Base-by-base conservation (phyloP, 257 asterid genomes). In the Rehmannia glutinosa region DNA sequence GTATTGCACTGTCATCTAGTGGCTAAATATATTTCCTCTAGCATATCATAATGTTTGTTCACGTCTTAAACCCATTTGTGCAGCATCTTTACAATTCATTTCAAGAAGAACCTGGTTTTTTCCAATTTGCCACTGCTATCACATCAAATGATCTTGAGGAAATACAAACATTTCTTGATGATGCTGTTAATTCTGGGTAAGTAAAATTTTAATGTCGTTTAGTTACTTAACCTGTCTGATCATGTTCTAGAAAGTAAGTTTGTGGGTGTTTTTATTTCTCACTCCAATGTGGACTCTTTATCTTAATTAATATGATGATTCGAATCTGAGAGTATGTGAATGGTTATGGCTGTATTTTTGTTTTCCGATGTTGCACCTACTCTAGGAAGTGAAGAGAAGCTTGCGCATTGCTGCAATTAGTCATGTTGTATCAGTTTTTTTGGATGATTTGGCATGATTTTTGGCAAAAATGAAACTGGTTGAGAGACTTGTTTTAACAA, bases 91-190 rank as follows among this genome's bases (percentile, higher is more conserved):
- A 88, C 76, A 68, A 79, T 67, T 94, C 99, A 53, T 91, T 94
- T 73, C 77, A 81, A 84, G 97, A 91, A 81, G 97, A 88, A 73
- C 69, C 66, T 53, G 91, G 96, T 19, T 83, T 77, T 77, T 74
- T 94, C 46, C 91, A 91, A 76, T 94, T 85, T 78, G 96, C 95
- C 46, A 89, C 95, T 66, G 84, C 94, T 71, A 76, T 85, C 72
- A 71, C 91, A 76, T 94, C 99, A 69, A 85, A 85, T 56, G 97
- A 94, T 79, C 93, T 91, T 0, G 97, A 94, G 80, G 96, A 88
- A 82, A 94, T 94, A 81, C 95, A 92, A 58, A 84, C 81, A 47
- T 91, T 94, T 78, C 96, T 94, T 73, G 91, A 88, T 75, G 92
- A 86, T 78, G 85, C 97, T 54, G 96, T 94, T 73, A 89, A 81